phyloP scores from a whole-genome alignment of 1,284 basidiomycete species.

The Boletus hoseneyae region DNA sequence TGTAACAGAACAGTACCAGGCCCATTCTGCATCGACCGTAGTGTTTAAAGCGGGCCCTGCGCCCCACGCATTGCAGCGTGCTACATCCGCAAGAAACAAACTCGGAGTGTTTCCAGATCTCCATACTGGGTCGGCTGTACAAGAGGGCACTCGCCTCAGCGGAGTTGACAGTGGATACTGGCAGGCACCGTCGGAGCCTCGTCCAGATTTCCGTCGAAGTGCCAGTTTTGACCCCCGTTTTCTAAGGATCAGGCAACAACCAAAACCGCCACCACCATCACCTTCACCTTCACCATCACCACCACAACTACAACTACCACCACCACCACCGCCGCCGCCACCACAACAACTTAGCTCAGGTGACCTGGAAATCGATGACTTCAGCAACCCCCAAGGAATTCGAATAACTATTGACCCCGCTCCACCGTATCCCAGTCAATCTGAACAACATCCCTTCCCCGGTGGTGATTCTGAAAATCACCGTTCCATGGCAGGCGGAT shows the following conservation, averaged over 20 bases:
- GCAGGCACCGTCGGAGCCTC: background rate
- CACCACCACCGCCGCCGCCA: too few species aligned
- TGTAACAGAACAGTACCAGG: constrained; percentile 74
- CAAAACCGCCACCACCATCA: too few species aligned
- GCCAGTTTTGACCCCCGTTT: constrained; percentile 15
- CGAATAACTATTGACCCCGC: constrained; percentile 8
- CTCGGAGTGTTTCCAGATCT: constrained; percentile 11
- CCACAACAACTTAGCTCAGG: constrained; percentile 7
- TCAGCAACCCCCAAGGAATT: background rate
- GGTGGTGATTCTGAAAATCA: background rate
- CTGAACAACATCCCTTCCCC: background rate
- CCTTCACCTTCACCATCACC: too few species aligned
- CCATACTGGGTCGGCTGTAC: background rate
- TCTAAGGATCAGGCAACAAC: constrained; percentile 1
- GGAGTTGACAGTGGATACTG: background rate
- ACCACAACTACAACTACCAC: too few species aligned
- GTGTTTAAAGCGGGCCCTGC: constrained; percentile 63
- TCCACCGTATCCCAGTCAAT: constrained; percentile 16
- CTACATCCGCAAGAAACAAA: constrained; percentile 10
- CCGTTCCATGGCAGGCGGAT: constrained; percentile 4
- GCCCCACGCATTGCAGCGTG: constrained; percentile 4
- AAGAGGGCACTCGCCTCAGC: background rate
- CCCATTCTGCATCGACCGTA: constrained; percentile 71
- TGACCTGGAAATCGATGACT: background rate
- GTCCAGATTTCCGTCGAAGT: constrained; percentile 6